Evolutionary conservation across 106 monocot genomes (phyloP).

Genomic region (Dioscorea alata): DNA sequence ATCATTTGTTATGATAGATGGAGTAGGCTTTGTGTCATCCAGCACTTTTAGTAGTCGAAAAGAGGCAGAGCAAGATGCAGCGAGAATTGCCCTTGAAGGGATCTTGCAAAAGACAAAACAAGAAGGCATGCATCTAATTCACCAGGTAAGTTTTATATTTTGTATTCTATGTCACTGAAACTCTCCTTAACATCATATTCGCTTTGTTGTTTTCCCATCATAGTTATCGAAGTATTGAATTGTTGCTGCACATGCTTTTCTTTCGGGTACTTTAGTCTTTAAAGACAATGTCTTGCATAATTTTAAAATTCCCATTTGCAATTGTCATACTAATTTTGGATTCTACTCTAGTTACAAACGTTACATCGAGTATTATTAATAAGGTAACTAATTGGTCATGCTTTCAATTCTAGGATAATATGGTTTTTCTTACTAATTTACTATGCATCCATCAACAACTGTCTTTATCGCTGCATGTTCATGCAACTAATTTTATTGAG

Average conservation of each 20-base stretch:
- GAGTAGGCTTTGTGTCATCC: conserved; percentile 24
- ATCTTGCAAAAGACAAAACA: conserved; percentile 8
- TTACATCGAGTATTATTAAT: no score
- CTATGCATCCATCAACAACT: background rate
- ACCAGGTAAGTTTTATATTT: conserved; percentile 12
- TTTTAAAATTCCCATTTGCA: no score
- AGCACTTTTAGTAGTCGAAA: conserved; percentile 26
- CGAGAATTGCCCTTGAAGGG: conserved; percentile 42
- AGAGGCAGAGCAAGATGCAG: conserved; percentile 60
- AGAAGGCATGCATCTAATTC: conserved; percentile 17
- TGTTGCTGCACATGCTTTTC: background rate
- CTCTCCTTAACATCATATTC: background rate
- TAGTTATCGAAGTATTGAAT: background rate
- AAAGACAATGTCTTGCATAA: no score
- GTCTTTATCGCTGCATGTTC: background rate
- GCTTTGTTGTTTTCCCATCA: background rate
- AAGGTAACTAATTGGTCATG: no score
- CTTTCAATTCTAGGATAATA: background rate
- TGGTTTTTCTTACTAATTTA: background rate
- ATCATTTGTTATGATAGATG: conserved; percentile 34
- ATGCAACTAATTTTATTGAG: background rate
- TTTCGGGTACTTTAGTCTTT: background rate
- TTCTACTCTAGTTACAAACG: no score
- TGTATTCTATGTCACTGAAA: background rate
- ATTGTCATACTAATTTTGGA: no score